Percentiles rank a stretch among this genome's conserved stretches.
phyloP scores from a whole-genome alignment of 2,329 filamentous ascomycete species.

The Alternaria triticina region DNA sequence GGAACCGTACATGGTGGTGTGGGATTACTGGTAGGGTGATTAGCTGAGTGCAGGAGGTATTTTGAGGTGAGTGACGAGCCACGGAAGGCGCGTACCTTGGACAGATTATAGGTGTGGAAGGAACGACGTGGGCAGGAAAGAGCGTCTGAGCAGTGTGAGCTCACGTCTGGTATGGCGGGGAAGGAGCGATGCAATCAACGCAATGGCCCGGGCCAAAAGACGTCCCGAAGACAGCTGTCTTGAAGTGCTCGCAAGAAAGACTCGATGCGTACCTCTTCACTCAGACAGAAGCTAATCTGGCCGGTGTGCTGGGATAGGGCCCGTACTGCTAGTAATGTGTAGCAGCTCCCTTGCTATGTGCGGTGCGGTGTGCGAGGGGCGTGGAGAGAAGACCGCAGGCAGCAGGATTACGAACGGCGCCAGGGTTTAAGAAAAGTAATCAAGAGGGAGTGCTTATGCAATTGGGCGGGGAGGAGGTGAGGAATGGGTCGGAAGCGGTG shows the following conservation, averaged over 20 bases:
- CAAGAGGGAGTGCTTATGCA: slow-evolving; percentile 20
- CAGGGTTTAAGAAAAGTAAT: slow-evolving; percentile 19
- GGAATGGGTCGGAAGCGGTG: slow-evolving; percentile 25
- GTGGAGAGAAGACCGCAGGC: slow-evolving; percentile 16
- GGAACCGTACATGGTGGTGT: slow-evolving; percentile 74
- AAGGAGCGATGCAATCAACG: slow-evolving; percentile 9
- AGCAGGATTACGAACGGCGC: slow-evolving; percentile 17
- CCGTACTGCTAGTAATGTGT: slow-evolving; percentile 31
- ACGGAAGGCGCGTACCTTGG: slow-evolving; percentile 22
- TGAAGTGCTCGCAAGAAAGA: slow-evolving; percentile 21
- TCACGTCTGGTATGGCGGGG: slow-evolving; percentile 17
- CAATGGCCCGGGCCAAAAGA: neutral
- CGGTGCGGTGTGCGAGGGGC: slow-evolving; percentile 17
- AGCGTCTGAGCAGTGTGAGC: slow-evolving; percentile 31
- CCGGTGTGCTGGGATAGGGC: slow-evolving; percentile 41
- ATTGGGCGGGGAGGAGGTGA: slow-evolving; percentile 27
- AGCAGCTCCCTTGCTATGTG: slow-evolving; percentile 44
- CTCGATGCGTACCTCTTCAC: slow-evolving; percentile 27
- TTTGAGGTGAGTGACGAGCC: neutral
- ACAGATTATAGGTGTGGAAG: slow-evolving; percentile 21
- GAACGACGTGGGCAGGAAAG: slow-evolving; percentile 24
- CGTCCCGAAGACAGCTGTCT: neutral
- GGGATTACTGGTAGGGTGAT: slow-evolving; percentile 14
- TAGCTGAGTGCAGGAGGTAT: slow-evolving; percentile 13
- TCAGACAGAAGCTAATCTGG: slow-evolving; percentile 47